phyloP scores from a whole-genome alignment of 2,329 filamentous ascomycete species.

The Thermothelomyces thermophilus region DNA sequence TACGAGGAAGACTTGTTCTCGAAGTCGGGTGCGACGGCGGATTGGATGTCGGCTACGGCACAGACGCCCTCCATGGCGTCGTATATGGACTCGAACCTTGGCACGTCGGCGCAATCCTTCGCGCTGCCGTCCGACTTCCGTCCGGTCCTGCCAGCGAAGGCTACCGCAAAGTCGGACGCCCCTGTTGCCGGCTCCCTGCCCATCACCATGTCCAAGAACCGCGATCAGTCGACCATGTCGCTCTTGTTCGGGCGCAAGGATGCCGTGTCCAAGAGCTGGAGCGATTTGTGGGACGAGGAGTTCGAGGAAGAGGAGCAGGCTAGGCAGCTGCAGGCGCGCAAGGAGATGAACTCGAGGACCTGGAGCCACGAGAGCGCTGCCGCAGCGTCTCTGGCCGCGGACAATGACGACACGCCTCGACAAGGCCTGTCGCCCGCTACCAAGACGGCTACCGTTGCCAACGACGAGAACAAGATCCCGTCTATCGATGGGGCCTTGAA shows the following conservation, averaged over 20 bases:
- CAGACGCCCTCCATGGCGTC: constrained; percentile 80
- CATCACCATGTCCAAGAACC: constrained; percentile 72
- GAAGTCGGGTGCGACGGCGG: constrained; percentile 62
- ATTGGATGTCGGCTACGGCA: constrained; percentile 72
- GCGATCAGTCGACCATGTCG: constrained; percentile 62
- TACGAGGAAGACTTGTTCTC: constrained; percentile 84
- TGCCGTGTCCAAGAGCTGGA: constrained; percentile 95
- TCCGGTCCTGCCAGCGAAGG: constrained; percentile 38
- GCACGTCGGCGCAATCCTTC: constrained; percentile 72
- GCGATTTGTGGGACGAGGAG: constrained; percentile 95
- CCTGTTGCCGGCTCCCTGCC: constrained; percentile 64
- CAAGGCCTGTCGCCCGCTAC: constrained; percentile 37
- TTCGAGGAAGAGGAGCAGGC: constrained; percentile 63
- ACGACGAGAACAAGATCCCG: constrained; percentile 34
- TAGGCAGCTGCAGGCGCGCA: constrained; percentile 52
- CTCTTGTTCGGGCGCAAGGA: constrained; percentile 75
- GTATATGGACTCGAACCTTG: constrained; percentile 74
- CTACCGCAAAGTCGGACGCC: constrained; percentile 48
- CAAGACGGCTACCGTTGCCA: constrained; percentile 32
- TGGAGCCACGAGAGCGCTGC: constrained; percentile 71
- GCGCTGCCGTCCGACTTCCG: constrained; percentile 40
- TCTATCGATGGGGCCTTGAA: constrained; percentile 32
- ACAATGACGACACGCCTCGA: constrained; percentile 39
- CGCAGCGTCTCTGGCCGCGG: constrained; percentile 25
- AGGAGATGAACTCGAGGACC: constrained; percentile 65